Base-by-base conservation (phyloP, 306 rosid genomes). In the Lathyrus aphaca region DNA sequence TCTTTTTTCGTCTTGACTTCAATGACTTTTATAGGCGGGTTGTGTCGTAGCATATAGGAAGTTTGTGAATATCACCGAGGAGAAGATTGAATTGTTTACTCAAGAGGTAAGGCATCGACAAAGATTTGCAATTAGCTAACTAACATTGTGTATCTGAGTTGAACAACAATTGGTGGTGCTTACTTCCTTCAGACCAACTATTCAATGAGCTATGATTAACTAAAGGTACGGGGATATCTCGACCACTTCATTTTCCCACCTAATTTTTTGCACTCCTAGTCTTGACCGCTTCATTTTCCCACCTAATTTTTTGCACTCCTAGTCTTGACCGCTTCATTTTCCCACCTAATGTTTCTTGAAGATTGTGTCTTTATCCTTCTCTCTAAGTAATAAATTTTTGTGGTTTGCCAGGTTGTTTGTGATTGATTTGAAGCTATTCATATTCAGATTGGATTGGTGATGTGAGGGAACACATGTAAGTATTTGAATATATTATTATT, bases 1-100 rank as follows among this genome's bases (percentile, higher is more conserved):
- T 94, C 59, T 80, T 89, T 68, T 94, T 94, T 84, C 92, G 97
- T 66, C 99, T 94, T 66, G 97, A 94, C 82, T 94, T 88, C 82
- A 94, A 87, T 8, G 96, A 94, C 63, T 94, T 89, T 83, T 91
- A 94, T 74, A 80, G 89, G 58, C 88, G 88, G 85, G 81, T 50
- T 83, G 70, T 79, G 44, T 77, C 88, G 88, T 67, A 82, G 75
- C 82, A 51, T 56, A 55, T 81, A 83, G 85, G 58, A 74, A 67
- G 76, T 45, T 39, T 69, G 78, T 66, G 51, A 66, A 59, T 73
- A 56, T 59, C 45, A 59, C 42, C 64, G 30, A 43, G 51, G 75
- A 45, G 79, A 56, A 56, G 35, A 80, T 65, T 72, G 74, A 74
- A 75, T 56, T 55, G 38, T 77, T 38, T 76, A 64, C 32, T 23